Evolutionary conservation across 129 eudicot genomes (phyloP).

Genomic region (Tagetes patula): DNA sequence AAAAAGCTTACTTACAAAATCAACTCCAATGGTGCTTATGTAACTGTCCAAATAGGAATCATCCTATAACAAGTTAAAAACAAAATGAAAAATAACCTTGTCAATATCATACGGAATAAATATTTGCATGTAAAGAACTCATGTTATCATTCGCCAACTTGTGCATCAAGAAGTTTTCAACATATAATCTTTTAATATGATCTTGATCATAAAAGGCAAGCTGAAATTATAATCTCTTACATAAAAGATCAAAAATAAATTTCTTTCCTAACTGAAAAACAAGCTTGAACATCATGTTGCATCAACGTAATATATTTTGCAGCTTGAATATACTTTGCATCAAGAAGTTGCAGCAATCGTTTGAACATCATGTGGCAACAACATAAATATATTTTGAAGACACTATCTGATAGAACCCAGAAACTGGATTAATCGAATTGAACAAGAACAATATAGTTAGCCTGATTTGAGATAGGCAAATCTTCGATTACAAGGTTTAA

Average conservation of each 20-base stretch:
- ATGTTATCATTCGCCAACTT: conserved; percentile 7
- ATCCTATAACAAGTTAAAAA: conserved; percentile 42
- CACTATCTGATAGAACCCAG: too few species aligned
- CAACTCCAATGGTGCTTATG: conserved; percentile 81
- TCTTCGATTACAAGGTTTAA: too few species aligned
- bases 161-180: neutral
- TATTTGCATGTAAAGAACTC: conserved; percentile 8
- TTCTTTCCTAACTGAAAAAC: neutral
- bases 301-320: neutral
- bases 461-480: too few species aligned
- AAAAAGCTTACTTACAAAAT: conserved; percentile 53
- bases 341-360: neutral
- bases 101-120: conserved; percentile 2
- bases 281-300: neutral
- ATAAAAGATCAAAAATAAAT: neutral
- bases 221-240: neutral
- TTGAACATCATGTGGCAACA: neutral
- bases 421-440: too few species aligned
- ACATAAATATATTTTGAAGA: neutral
- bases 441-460: too few species aligned
- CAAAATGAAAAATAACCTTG: neutral
- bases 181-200: neutral
- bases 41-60: conserved; percentile 73
- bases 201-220: neutral
- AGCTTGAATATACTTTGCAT: neutral